Percentiles rank a stretch among this genome's conserved stretches.
Conservation (phyloP, 257 asterid species). For the Paraleonurus japonicus region DNA sequence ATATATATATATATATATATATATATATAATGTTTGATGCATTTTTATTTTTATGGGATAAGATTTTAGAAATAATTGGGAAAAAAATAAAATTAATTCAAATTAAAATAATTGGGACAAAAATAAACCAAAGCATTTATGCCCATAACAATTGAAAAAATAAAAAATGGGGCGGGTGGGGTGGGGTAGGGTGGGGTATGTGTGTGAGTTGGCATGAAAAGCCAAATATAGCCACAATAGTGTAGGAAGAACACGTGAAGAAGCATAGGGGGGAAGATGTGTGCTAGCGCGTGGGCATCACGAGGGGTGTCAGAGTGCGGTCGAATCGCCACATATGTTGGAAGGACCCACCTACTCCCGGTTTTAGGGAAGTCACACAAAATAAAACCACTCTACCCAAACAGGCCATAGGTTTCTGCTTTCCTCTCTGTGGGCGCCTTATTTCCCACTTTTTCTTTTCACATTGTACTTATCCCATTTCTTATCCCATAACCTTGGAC, state of each 20-base stretch:
- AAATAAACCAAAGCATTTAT: too few species aligned
- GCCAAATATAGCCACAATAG: neutral
- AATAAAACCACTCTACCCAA: slow-evolving; percentile 27
- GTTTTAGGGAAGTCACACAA: slow-evolving; percentile 49
- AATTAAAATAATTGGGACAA: too few species aligned
- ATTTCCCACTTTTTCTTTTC: too few species aligned
- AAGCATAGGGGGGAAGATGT: slow-evolving; percentile 1
- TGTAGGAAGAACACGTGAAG: slow-evolving; percentile 33
- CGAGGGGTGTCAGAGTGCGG: slow-evolving; percentile 64
- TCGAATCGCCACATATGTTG: slow-evolving; percentile 82
- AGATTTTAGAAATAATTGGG: too few species aligned
- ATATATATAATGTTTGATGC: too few species aligned
- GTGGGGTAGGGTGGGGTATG: neutral
- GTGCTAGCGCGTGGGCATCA: slow-evolving; percentile 51
- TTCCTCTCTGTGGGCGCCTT: neutral
- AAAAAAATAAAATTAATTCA: too few species aligned
- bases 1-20: too few species aligned
- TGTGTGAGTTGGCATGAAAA: neutral
- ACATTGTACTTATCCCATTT: too few species aligned
- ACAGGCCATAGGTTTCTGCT: slow-evolving; percentile 19
- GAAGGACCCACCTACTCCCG: slow-evolving; percentile 59
- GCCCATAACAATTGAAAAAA: too few species aligned
- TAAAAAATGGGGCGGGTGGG: neutral
- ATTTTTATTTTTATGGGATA: too few species aligned
- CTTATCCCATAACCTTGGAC: slow-evolving; percentile 55